A percentile compares a stretch with the other conserved stretches of the same genome.
Conservation (phyloP, 2,329 filamentous ascomycete species). For the Penicillium sp. region DNA sequence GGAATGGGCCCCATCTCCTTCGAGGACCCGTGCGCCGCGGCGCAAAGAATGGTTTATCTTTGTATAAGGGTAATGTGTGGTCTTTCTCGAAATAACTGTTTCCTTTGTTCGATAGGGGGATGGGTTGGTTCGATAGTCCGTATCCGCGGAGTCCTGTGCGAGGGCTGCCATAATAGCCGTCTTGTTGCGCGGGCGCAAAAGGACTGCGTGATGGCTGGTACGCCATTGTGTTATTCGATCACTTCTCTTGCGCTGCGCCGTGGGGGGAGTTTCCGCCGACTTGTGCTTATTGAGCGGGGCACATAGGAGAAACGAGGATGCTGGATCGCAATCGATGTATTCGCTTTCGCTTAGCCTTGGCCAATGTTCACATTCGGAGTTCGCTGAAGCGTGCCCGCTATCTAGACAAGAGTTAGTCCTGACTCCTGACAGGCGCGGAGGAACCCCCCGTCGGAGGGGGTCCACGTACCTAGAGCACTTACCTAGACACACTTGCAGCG, state of each 20-base stretch:
- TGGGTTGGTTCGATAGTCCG: conserved; percentile 34
- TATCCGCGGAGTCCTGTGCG: conserved; percentile 41
- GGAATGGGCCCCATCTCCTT: conserved; percentile 62
- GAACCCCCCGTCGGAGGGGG: neutral
- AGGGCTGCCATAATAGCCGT: conserved; percentile 27
- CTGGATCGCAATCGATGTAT: neutral
- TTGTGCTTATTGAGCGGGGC: conserved; percentile 7
- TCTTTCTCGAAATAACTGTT: conserved; percentile 61
- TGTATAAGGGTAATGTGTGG: conserved; percentile 85
- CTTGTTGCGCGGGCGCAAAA: conserved; percentile 9
- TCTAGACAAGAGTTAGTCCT: neutral
- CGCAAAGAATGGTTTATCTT: conserved; percentile 86
- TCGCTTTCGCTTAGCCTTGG: neutral
- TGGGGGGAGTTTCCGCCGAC: conserved; percentile 4
- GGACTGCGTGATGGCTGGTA: conserved; percentile 56
- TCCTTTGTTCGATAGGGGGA: conserved; percentile 59
- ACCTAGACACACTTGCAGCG: neutral
- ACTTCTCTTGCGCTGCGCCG: conserved; percentile 1
- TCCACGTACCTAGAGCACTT: neutral
- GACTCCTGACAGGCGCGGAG: neutral
- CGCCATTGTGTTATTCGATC: conserved; percentile 32
- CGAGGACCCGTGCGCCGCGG: conserved; percentile 54
- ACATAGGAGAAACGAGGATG: conserved; percentile 11
- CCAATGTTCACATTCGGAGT: neutral
- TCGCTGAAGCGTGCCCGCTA: neutral